Base-by-base conservation (phyloP, 768 basidiomycete species). In the Erythrobasidium yunnanense region DNA sequence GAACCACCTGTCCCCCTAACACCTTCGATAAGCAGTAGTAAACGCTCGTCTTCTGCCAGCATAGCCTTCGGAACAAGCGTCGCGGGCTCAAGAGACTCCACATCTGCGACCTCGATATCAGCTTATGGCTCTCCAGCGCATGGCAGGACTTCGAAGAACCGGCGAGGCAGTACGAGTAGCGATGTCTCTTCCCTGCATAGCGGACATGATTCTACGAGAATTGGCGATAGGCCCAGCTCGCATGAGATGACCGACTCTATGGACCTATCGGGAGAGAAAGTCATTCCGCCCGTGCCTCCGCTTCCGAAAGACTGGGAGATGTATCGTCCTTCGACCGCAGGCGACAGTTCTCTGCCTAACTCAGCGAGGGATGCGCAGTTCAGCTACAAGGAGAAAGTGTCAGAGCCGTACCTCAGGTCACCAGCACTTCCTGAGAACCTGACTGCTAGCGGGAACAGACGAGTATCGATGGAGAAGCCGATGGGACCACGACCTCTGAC, bases 221-320 rank as follows among this genome's bases (percentile, higher is more conserved):
- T 55, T 77, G 83, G 68, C 86, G 84, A 69, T 87, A 88, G 72
- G 84, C 87, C 50, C 83, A 80, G 6, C 47, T 82, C 83, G 55
- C 82, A 80, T 23, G 79, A 85, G 62, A 83, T 81, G 50, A 68
- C 25, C 6, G 77, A 78, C 55, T 56, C 55, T 69, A 82, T 81
- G 69, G 81, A 80, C 53, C 87, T 5, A 47, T 33, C 20, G 2
- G 86, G 87, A 65, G 83, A 83, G 70, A 78, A 78, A 66, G 72
- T 78, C 65, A 91, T 95, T n/a, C 91, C 91, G 18, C 90, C 90
- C 27, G 90, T 93, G 2, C 91, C 90, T 34, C 91, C 90, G 35
- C 78, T 95, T 27, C 90, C 90, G 46, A 92, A 95, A 78, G 88
- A 90, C 72, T 76, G 90, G 72, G 72, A 74, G 45, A 55, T 67